These are phyloP conservation scores for Aspergillus carlsbadensis DNA, from an alignment of 495 filamentous ascomycete genomes.

Conservation along the genomic window DNA sequence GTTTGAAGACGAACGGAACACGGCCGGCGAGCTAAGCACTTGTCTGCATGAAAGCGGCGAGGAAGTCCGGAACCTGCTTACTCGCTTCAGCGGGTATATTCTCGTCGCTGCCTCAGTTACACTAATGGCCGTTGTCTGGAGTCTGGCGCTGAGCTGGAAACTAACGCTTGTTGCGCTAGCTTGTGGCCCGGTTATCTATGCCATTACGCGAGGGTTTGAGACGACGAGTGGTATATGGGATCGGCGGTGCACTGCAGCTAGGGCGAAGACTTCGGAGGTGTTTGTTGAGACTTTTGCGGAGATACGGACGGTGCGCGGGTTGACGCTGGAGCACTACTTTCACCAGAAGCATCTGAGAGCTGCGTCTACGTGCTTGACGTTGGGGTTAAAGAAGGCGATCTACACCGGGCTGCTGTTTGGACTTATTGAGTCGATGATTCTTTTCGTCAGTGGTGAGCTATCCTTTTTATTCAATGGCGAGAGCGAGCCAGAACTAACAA, in stretches of 20 bases:
- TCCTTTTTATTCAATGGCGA: not conserved
- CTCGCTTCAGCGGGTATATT: constrained; percentile 70
- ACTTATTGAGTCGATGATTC: constrained; percentile 63
- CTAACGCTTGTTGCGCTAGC: constrained; percentile 75
- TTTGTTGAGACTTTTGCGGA: constrained; percentile 80
- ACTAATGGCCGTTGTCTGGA: constrained; percentile 67
- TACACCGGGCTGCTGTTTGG: constrained; percentile 76
- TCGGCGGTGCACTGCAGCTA: constrained; percentile 58
- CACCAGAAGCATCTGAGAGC: constrained; percentile 59
- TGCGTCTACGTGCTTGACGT: constrained; percentile 28
- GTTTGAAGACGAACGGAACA: constrained; percentile 75
- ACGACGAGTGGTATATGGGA: constrained; percentile 70
- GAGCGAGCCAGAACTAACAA: not conserved
- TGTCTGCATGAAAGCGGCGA: constrained; percentile 82
- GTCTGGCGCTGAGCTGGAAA: constrained; percentile 73
- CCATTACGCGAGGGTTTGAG: constrained; percentile 60
- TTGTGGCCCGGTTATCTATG: constrained; percentile 66
- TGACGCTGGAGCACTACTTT: constrained; percentile 78
- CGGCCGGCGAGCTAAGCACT: constrained; percentile 58
- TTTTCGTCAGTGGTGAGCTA: constrained; percentile 63
- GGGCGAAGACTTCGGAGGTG: constrained; percentile 52
- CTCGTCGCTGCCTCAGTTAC: constrained; percentile 67
- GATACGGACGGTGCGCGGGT: constrained; percentile 74
- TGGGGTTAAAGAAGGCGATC: constrained; percentile 41
- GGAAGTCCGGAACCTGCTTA: constrained; percentile 79